Base-by-base conservation (phyloP, 148 eudicot genomes). In the Gaultheria prostrata region DNA sequence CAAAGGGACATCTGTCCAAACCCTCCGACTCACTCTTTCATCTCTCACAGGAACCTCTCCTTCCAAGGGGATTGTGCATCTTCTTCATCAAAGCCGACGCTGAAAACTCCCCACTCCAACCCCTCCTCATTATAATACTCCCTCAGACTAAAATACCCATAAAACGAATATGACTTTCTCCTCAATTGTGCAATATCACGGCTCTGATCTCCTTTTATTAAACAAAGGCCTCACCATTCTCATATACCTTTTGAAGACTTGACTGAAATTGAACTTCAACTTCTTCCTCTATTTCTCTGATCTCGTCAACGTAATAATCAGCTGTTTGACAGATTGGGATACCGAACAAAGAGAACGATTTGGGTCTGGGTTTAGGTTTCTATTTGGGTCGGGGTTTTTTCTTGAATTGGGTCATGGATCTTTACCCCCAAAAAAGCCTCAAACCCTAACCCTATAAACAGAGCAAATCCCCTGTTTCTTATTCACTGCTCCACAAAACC, bases 11-110 rank as follows among this genome's bases (percentile, higher is more conserved):
- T n/a, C n/a, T n/a, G n/a, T n/a, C n/a, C n/a, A n/a, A n/a, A n/a
- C n/a, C n/a, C n/a, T n/a, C n/a, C n/a, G n/a, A n/a, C n/a, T n/a
- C n/a, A n/a, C n/a, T n/a, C n/a, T n/a, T n/a, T n/a, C n/a, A n/a
- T n/a, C n/a, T n/a, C n/a, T n/a, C n/a, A n/a, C n/a, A n/a, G n/a
- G n/a, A n/a, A n/a, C n/a, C n/a, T n/a, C n/a, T n/a, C n/a, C n/a
- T n/a, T n/a, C n/a, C n/a, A n/a, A n/a, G n/a, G n/a, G n/a, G n/a
- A n/a, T n/a, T n/a, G n/a, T n/a, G n/a, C n/a, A n/a, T n/a, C n/a
- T n/a, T 89, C 50, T 92, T 85, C 92, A 90, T 95, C 3, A 98
- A 92, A 1, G 91, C 98, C 11, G 98, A 98, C 0, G 98, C 98
- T 1, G 98, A 94, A 18, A 78, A 88, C 72, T 87, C 92, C 17